Evolutionary conservation across 2,329 filamentous ascomycete genomes (phyloP).

Genomic region (Aspergillus sp.): DNA sequence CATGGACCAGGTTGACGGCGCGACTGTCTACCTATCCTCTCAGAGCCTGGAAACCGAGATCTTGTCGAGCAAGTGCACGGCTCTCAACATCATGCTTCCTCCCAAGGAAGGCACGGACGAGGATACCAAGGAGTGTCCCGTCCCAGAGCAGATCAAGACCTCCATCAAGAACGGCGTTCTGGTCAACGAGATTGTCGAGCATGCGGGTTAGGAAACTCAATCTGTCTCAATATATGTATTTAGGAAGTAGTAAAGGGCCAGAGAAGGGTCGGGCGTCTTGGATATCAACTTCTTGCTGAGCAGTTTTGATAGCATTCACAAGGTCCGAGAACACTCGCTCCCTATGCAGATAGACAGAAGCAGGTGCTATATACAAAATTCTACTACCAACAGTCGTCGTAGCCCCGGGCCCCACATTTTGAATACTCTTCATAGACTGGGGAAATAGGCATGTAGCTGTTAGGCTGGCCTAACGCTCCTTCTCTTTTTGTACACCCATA

Average conservation of each 20-base stretch:
- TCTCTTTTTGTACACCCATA: too few species aligned
- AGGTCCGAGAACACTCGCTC: not conserved
- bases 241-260: not conserved
- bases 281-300: not conserved
- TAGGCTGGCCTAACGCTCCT: not conserved
- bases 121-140: constrained; percentile 81
- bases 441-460: not conserved
- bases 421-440: not conserved
- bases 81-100: constrained; percentile 82
- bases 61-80: constrained; percentile 83
- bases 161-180: constrained; percentile 74
- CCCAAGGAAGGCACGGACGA: constrained; percentile 65
- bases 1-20: constrained; percentile 90
- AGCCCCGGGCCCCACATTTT: not conserved
- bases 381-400: not conserved
- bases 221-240: not conserved
- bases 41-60: constrained; percentile 77
- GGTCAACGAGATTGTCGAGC: constrained; percentile 92
- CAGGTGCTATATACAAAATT: not conserved
- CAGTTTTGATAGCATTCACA: not conserved
- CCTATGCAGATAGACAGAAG: not conserved
- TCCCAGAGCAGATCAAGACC: constrained; percentile 88
- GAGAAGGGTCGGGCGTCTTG: not conserved
- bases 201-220: constrained; percentile 66
- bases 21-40: constrained; percentile 80